These are phyloP conservation scores for Pseudopyrenochaeta lycopersici DNA, from an alignment of 2,329 filamentous ascomycete genomes.

Conservation along the genomic window DNA sequence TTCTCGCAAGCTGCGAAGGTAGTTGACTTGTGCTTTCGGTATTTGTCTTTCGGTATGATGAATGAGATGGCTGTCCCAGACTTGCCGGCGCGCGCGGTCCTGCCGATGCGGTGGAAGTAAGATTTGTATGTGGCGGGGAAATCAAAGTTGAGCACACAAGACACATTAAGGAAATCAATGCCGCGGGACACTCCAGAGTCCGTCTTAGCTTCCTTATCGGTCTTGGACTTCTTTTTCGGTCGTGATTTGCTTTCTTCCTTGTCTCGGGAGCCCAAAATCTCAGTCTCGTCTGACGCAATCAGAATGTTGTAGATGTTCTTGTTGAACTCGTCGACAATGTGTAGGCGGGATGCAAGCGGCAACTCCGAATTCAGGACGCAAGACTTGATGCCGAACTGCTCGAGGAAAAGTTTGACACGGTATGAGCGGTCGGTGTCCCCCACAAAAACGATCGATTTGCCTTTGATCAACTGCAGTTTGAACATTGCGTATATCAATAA, in stretches of 20 bases:
- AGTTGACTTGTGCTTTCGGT: constrained; percentile 89
- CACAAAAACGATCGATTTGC: constrained; percentile 87
- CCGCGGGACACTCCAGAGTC: constrained; percentile 96
- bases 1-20: constrained; percentile 77
- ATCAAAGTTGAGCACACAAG: constrained; percentile 89
- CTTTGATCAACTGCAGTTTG: constrained; percentile 91
- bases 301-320: constrained; percentile 97
- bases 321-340: constrained; percentile 98
- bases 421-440: constrained; percentile 90
- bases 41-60: constrained; percentile 82
- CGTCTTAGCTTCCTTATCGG: constrained; percentile 70
- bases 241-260: constrained; percentile 48
- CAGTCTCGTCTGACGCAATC: constrained; percentile 92
- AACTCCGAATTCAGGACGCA: constrained; percentile 95
- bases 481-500: constrained; percentile 92
- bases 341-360: constrained; percentile 89
- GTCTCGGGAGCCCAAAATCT: constrained; percentile 72
- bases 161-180: constrained; percentile 94
- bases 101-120: constrained; percentile 96
- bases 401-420: constrained; percentile 90
- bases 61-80: constrained; percentile 97
- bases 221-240: constrained; percentile 65
- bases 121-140: constrained; percentile 87
- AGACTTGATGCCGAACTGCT: constrained; percentile 95
- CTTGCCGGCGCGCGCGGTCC: constrained; percentile 90